Evolutionary conservation across 768 basidiomycete species (phyloP), one percentile per base, ranked within the genome.

Genomic region (Rhizopogon rudus): DNA sequence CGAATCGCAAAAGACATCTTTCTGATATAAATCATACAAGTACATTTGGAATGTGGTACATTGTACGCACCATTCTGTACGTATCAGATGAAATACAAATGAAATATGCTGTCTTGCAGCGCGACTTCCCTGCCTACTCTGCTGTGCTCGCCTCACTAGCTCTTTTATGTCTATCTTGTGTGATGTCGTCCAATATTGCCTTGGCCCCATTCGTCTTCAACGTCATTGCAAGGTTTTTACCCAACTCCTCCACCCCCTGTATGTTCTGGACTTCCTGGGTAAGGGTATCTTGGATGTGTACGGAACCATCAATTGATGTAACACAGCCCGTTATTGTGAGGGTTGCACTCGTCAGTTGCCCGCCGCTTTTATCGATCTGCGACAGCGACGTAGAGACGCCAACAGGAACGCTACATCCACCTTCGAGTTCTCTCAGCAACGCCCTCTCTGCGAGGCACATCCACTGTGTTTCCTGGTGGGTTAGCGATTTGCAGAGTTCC

Each of bases 341-440:
- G 40, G 63, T 46, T 5, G 54, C 63, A 29, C 42, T 49, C 1
- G 20, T 49, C 37, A 54, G 51, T 55, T 37, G 56, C 16, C 66
- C 73, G 0, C 70, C 75, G 25, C 66, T 73, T 40, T 63, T 64
- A 12, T 63, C 63, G 5, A 61, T 59, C 10, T 66, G 64, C 14
- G 70, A 68, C 54, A 88, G 68, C 44, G 67, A 71, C 29, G 83
- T 85, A 50, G 77, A 74, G 29, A 92, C 86, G 3, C 95, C 96
- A 14, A 99, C 94, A 3, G 96, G 96, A 0, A 99, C 95, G 58
- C 91, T 94, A 73, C 97, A 99, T 25, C 97, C 97, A 29, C 97
- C 97, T 71, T 98, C 97, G 51, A 98, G 77, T 22, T 87, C 86
- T n/a, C 87, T 78, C 59, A 98, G 75, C 70, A 90, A 88, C 1